Evolutionary conservation across 2,329 filamentous ascomycete species (phyloP).

Genomic region (Westerdykella sp.): DNA sequence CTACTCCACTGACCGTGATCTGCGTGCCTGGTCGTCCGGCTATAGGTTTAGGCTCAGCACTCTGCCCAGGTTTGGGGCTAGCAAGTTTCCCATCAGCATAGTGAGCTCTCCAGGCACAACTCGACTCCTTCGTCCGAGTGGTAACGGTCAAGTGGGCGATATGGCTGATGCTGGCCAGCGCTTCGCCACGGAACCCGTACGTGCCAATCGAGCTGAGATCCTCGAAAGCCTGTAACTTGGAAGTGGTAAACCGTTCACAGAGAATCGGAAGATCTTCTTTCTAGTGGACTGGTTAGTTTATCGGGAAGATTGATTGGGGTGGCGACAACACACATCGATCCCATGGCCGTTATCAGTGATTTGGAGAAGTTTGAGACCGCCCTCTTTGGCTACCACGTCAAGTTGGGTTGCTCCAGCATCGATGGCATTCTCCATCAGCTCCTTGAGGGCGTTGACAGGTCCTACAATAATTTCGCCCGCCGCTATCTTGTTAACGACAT

Average conservation of each 20-base stretch:
- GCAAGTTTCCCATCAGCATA: conserved; percentile 78
- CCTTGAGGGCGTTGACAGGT: conserved; percentile 91
- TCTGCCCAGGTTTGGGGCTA: conserved; percentile 81
- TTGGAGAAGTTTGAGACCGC: conserved; percentile 87
- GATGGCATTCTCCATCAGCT: conserved; percentile 93
- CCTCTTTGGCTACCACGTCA: conserved; percentile 89
- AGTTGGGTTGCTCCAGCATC: conserved; percentile 92
- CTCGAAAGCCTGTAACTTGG: conserved; percentile 89
- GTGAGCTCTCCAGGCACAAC: conserved; percentile 82
- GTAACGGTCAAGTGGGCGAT: conserved; percentile 94
- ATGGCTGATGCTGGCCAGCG: conserved; percentile 94
- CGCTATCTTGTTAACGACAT: conserved; percentile 97
- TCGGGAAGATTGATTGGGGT: not conserved
- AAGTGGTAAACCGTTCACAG: conserved; percentile 94
- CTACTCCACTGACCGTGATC: conserved; percentile 55
- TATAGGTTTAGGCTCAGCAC: conserved; percentile 75
- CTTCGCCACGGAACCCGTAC: conserved; percentile 97
- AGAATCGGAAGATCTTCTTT: conserved; percentile 84
- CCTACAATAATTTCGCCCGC: conserved; percentile 98
- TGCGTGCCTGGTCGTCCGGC: conserved; percentile 88
- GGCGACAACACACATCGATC: conserved; percentile 64
- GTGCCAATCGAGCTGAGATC: conserved; percentile 85
- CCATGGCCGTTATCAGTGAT: conserved; percentile 97
- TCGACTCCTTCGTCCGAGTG: conserved; percentile 83
- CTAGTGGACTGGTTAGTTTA: conserved; percentile 41